Evolutionary conservation across 2,329 filamentous ascomycete species (phyloP).

Genomic region (Geosmithia putterillii): DNA sequence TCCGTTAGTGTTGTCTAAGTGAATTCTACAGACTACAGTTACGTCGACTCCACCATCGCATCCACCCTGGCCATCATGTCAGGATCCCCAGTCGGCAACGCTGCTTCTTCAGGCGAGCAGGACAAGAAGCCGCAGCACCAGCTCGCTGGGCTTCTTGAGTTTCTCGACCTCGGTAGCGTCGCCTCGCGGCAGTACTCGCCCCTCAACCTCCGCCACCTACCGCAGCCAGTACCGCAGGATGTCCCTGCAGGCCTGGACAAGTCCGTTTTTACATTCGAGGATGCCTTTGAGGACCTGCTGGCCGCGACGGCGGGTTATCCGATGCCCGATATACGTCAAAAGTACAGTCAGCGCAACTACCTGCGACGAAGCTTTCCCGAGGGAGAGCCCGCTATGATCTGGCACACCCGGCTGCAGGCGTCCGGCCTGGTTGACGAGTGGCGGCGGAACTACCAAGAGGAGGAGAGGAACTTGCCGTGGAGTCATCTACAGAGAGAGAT

Average conservation of each 20-base stretch:
- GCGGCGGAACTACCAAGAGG: background rate
- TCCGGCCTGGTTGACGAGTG: conserved; percentile 20
- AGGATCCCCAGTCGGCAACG: conserved; percentile 4
- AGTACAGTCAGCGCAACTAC: conserved; percentile 21
- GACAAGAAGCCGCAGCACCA: background rate
- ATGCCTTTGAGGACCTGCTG: conserved; percentile 47
- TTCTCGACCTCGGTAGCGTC: background rate
- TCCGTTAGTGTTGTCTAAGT: conserved; percentile 26
- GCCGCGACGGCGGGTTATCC: conserved; percentile 27
- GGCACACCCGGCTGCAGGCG: conserved; percentile 23
- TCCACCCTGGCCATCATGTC: conserved; percentile 10
- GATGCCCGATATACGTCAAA: conserved; percentile 24
- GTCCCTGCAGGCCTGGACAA: conserved; percentile 21
- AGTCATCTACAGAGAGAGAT: background rate
- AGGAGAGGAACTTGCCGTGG: background rate
- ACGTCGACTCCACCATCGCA: conserved; percentile 23
- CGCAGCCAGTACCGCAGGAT: conserved; percentile 33
- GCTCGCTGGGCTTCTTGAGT: background rate
- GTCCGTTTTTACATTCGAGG: conserved; percentile 35
- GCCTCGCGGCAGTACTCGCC: conserved; percentile 1
- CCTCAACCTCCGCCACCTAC: conserved; percentile 24
- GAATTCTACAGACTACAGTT: too few species aligned
- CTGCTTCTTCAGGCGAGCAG: background rate
- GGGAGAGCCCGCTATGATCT: conserved; percentile 28
- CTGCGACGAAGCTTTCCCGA: conserved; percentile 23